These are phyloP conservation scores for Helianthus annuus DNA, from an alignment of 129 eudicot species.

Conservation along the genomic window HanXRQr2.0-SUNRISE NC_035439.2:132483133-132483632, in stretches of 20 bases:
- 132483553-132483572: conserved; percentile 36
- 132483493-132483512: conserved; percentile 36
- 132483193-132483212: too few relatives aligned
- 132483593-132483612: too few relatives aligned
- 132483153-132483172: too few relatives aligned
- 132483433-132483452: conserved; percentile 51
- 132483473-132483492: conserved; percentile 39
- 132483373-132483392: conserved; percentile 60
- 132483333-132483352: background rate
- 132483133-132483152: too few relatives aligned
- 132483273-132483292: conserved; percentile 48
- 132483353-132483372: background rate
- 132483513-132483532: conserved; percentile 63
- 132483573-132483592: too few relatives aligned
- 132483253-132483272: conserved; percentile 60
- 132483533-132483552: conserved; percentile 45
- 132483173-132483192: too few relatives aligned
- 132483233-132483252: conserved; percentile 41
- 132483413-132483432: conserved; percentile 66
- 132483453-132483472: conserved; percentile 48
- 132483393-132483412: conserved; percentile 55
- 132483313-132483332: background rate
- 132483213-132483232: conserved; percentile 43
- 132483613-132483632: too few relatives aligned
- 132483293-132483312: conserved; percentile 35